Evolutionary conservation across 768 basidiomycete genomes (phyloP).

Genomic region (Boletus sp.): DNA sequence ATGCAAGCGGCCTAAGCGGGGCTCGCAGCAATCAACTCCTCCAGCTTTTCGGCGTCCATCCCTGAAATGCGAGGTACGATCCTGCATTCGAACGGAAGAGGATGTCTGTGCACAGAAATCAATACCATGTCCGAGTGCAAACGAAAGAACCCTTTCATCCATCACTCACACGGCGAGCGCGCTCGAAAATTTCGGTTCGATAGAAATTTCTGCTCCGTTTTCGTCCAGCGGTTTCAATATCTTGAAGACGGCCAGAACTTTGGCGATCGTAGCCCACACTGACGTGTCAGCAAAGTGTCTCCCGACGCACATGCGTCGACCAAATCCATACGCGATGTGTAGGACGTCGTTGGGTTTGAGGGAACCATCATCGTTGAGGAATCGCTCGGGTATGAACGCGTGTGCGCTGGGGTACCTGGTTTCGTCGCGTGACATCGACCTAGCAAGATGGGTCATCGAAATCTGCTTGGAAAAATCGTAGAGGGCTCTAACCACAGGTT

Average conservation of each 20-base stretch:
- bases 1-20: neutral
- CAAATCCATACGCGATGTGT: constrained; percentile 22
- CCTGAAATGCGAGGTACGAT: constrained; percentile 5
- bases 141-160: neutral
- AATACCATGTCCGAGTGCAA: neutral
- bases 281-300: constrained; percentile 22
- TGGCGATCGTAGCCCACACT: constrained; percentile 14
- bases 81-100: constrained; percentile 6
- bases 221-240: constrained; percentile 1
- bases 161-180: constrained; percentile 12
- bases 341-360: constrained; percentile 12
- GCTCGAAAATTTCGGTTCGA: constrained; percentile 13
- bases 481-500: constrained; percentile 7
- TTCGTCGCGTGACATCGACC: constrained; percentile 18
- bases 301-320: constrained; percentile 26
- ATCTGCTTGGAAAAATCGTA: rapidly evolving
- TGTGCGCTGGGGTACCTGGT: constrained; percentile 36
- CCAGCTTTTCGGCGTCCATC: constrained; percentile 1
- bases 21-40: constrained; percentile 6
- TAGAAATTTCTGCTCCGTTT: constrained; percentile 9
- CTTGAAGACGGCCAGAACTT: constrained; percentile 9
- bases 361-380: constrained; percentile 30
- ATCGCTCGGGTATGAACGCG: constrained; percentile 39
- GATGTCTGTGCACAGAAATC: neutral
- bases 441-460: neutral